phyloP scores from a whole-genome alignment of 2,329 filamentous ascomycete genomes.

The Claviceps paspali region DNA sequence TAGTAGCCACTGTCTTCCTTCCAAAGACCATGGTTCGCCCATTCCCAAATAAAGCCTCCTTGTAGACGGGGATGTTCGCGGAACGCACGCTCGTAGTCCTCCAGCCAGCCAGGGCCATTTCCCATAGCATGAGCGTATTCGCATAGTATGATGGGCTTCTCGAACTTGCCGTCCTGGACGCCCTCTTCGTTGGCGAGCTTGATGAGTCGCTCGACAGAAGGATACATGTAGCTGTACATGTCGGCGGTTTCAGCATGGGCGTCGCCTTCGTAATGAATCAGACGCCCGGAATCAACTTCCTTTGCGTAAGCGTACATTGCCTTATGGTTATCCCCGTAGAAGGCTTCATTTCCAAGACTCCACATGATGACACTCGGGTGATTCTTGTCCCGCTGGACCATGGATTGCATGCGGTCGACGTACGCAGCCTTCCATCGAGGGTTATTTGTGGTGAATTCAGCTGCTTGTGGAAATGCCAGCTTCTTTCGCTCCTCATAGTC shows the following conservation, averaged over 20 bases:
- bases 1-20: slow-evolving; percentile 30
- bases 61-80: slow-evolving; percentile 44
- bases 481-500: slow-evolving; percentile 46
- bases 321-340: slow-evolving; percentile 52
- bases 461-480: slow-evolving; percentile 36
- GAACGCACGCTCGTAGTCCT: slow-evolving; percentile 53
- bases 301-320: slow-evolving; percentile 53
- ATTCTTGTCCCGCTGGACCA: slow-evolving; percentile 56
- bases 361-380: slow-evolving; percentile 57
- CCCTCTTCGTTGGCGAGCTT: slow-evolving; percentile 28
- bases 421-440: slow-evolving; percentile 47
- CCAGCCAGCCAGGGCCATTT: slow-evolving; percentile 54
- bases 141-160: slow-evolving; percentile 44
- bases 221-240: slow-evolving; percentile 56
- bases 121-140: slow-evolving; percentile 55
- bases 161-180: slow-evolving; percentile 27
- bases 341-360: slow-evolving; percentile 60
- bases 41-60: slow-evolving; percentile 54
- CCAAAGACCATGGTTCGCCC: slow-evolving; percentile 44
- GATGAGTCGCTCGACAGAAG: slow-evolving; percentile 34
- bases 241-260: slow-evolving; percentile 42
- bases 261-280: slow-evolving; percentile 55
- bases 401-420: slow-evolving; percentile 47
- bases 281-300: slow-evolving; percentile 37
- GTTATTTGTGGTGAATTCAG: slow-evolving; percentile 46